These are phyloP conservation scores for Pseudotsuga menziesii DNA, from an alignment of 75 land plant species.

Conservation along the genomic window DNA sequence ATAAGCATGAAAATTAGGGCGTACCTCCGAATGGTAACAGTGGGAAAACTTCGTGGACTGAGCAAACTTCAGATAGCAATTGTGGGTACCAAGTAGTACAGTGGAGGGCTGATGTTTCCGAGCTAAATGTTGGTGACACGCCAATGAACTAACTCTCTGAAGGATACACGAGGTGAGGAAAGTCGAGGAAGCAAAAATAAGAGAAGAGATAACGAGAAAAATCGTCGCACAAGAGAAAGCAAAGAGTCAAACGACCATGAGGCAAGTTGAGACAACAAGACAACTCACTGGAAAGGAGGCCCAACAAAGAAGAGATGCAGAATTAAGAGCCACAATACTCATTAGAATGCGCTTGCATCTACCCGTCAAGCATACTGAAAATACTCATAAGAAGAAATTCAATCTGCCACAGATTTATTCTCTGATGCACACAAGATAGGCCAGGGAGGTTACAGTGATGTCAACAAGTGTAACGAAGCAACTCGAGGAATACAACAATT, in stretches of 20 bases:
- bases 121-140: slow-evolving; percentile 25
- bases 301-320: slow-evolving; percentile 39
- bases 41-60: too few relatives aligned
- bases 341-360: slow-evolving; percentile 13
- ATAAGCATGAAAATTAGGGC: too few relatives aligned
- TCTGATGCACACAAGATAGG: too few relatives aligned
- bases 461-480: too few relatives aligned
- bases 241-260: slow-evolving; percentile 12
- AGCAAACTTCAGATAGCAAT: too few relatives aligned
- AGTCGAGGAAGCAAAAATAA: slow-evolving; percentile 38
- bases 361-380: slow-evolving; percentile 26
- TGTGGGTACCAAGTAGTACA: background rate
- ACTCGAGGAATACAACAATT: too few relatives aligned
- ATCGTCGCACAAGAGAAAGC: slow-evolving; percentile 22
- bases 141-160: slow-evolving; percentile 9
- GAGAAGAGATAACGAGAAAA: slow-evolving; percentile 43
- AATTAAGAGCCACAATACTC: slow-evolving; percentile 27
- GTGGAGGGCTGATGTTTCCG: background rate
- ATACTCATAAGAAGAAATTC: too few relatives aligned
- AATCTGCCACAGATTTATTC: too few relatives aligned
- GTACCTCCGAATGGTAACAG: too few relatives aligned
- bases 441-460: too few relatives aligned
- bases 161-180: background rate
- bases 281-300: slow-evolving; percentile 50
- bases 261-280: slow-evolving; percentile 42